phyloP scores from a whole-genome alignment of 2,329 filamentous ascomycete genomes.

The Diaporthe aspalathi region DNA sequence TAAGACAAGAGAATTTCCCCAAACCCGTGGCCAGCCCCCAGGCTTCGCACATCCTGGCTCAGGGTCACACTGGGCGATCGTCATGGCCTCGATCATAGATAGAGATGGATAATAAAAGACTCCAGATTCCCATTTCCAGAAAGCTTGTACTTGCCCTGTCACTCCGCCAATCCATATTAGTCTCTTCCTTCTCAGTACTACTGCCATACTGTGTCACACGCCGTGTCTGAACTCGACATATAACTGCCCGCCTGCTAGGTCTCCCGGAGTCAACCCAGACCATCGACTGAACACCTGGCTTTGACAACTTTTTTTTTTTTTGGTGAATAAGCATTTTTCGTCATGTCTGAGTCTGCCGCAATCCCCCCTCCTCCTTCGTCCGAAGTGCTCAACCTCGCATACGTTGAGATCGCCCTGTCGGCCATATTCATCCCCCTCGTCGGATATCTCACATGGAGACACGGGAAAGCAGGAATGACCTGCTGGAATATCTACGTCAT shows the following conservation, averaged over 20 bases:
- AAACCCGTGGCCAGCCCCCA: neutral
- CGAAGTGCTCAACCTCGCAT: constrained; percentile 40
- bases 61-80: neutral
- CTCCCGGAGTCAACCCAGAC: neutral
- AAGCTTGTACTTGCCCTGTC: neutral
- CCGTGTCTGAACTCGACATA: neutral
- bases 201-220: neutral
- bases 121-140: constrained; percentile 6
- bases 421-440: constrained; percentile 40
- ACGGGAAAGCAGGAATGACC: constrained; percentile 47
- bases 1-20: neutral
- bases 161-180: neutral
- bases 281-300: neutral
- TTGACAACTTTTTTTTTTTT: neutral
- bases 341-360: constrained; percentile 13
- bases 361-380: neutral
- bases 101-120: constrained; percentile 12
- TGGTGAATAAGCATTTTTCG: neutral
- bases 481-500: constrained; percentile 47
- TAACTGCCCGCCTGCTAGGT: neutral
- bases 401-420: constrained; percentile 43
- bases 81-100: neutral
- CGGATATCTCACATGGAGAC: constrained; percentile 44
- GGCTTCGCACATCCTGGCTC: neutral
- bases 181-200: neutral